Evolutionary conservation across 768 basidiomycete species (phyloP).

Genomic region (Rhodotorula taiwanensis): DNA sequence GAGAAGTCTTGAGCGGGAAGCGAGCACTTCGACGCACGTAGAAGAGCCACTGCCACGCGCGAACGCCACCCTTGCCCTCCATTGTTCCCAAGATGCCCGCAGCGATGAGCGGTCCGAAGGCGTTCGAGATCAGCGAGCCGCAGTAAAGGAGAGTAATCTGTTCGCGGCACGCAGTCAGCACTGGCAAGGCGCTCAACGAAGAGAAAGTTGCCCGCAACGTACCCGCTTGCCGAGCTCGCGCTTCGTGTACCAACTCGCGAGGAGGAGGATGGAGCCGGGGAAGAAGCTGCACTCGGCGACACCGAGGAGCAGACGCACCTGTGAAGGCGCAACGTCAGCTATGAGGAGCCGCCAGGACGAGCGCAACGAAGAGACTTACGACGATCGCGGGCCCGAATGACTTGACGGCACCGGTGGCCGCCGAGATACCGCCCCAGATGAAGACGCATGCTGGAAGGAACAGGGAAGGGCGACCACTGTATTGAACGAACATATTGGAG

Average conservation of each 20-base stretch:
- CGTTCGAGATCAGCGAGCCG: slow-evolving; percentile 60
- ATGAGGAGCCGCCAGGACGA: slow-evolving; percentile 47
- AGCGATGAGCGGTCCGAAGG: slow-evolving; percentile 64
- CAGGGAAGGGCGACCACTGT: slow-evolving; percentile 41
- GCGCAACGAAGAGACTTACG: too few species aligned
- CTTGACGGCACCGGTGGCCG: slow-evolving; percentile 50
- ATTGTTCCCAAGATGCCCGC: slow-evolving; percentile 62
- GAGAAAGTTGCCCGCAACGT: slow-evolving; percentile 47
- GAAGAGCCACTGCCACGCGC: slow-evolving; percentile 55
- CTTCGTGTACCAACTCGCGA: slow-evolving; percentile 58
- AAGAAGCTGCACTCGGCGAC: neutral
- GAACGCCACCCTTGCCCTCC: slow-evolving; percentile 60
- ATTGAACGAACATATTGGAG: slow-evolving; percentile 42
- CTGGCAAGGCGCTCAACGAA: neutral
- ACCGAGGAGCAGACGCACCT: neutral
- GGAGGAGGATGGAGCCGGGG: neutral
- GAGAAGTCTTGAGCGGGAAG: too few species aligned
- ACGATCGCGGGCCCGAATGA: slow-evolving; percentile 48
- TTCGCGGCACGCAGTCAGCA: too few species aligned
- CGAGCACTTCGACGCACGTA: neutral
- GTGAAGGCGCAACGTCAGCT: slow-evolving; percentile 41
- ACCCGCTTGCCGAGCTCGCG: slow-evolving; percentile 57
- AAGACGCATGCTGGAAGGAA: slow-evolving; percentile 44
- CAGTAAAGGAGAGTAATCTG: slow-evolving; percentile 45
- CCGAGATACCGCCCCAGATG: slow-evolving; percentile 56